Evolutionary conservation across 257 asterid species (phyloP).

Genomic region (Cruciata laevipes): DNA sequence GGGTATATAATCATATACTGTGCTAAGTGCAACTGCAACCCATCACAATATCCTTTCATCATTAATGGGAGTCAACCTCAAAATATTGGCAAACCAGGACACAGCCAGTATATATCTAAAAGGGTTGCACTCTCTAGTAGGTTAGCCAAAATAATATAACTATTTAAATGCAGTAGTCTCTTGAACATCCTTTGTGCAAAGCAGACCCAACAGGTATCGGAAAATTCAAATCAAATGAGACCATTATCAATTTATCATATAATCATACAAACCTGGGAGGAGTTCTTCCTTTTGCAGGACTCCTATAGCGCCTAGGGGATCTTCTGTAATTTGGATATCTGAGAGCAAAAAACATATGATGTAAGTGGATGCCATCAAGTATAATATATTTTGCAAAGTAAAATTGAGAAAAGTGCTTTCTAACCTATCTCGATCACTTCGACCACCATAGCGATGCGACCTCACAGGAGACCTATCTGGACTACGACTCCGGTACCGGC

Average conservation of each 20-base stretch:
- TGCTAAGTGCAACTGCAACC: neutral
- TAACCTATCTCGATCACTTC: conserved; percentile 77
- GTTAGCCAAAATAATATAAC: neutral
- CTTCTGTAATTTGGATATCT: conserved; percentile 79
- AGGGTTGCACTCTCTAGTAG: neutral
- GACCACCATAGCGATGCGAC: conserved; percentile 71
- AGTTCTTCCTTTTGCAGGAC: conserved; percentile 91
- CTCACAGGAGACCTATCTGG: conserved; percentile 84
- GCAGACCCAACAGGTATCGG: neutral
- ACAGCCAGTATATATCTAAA: no score
- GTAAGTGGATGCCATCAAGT: neutral
- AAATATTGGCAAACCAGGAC: no score
- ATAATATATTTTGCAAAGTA: neutral
- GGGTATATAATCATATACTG: neutral
- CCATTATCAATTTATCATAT: neutral
- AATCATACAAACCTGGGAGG: conserved; percentile 65
- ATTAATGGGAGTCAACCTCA: neutral
- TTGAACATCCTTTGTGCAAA: neutral
- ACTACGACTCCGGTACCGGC: conserved; percentile 84
- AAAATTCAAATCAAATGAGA: neutral
- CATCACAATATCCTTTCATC: neutral
- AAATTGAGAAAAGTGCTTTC: conserved; percentile 1
- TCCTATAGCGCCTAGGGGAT: conserved; percentile 92
- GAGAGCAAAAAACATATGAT: conserved; percentile 2
- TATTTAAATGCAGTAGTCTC: neutral